Evolutionary conservation across 257 asterid genomes (phyloP).

Genomic region (Gentiana macrophylla): DNA sequence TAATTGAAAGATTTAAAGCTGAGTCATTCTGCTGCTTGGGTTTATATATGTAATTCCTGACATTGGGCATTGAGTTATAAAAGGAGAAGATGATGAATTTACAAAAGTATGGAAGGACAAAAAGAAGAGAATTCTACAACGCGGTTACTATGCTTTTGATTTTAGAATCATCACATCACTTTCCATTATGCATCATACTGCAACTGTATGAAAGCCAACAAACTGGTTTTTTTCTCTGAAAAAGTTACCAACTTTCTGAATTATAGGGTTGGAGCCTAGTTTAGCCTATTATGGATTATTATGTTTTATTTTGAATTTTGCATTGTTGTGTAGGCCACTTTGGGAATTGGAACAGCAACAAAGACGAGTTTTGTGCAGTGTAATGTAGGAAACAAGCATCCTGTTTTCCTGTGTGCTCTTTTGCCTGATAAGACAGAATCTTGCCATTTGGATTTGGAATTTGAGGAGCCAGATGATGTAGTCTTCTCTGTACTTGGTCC

Average conservation of each 20-base stretch:
- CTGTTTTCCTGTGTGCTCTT: constrained; percentile 57
- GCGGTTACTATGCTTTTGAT: neutral
- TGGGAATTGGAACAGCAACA: constrained; percentile 53
- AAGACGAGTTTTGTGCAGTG: constrained; percentile 55
- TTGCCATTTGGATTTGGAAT: constrained; percentile 69
- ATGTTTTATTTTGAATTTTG: constrained; percentile 2
- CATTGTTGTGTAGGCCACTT: constrained; percentile 48
- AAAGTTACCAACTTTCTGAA: neutral
- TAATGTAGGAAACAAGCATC: constrained; percentile 62
- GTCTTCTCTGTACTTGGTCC: constrained; percentile 80
- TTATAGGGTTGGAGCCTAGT: neutral
- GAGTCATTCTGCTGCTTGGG: neutral
- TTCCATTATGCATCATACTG: no score
- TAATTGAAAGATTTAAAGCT: neutral
- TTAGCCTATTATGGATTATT: neutral
- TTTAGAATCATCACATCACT: neutral
- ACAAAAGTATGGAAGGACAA: neutral
- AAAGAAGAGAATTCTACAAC: neutral
- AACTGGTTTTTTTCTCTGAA: neutral
- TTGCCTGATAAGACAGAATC: constrained; percentile 55
- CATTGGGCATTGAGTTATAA: no score
- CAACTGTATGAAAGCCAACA: no score
- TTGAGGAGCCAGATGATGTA: constrained; percentile 84
- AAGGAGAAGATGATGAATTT: neutral
- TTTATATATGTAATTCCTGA: no score